phyloP scores from a whole-genome alignment of 2,329 filamentous ascomycete genomes.

The Ophiosphaerella herpotricha region DNA sequence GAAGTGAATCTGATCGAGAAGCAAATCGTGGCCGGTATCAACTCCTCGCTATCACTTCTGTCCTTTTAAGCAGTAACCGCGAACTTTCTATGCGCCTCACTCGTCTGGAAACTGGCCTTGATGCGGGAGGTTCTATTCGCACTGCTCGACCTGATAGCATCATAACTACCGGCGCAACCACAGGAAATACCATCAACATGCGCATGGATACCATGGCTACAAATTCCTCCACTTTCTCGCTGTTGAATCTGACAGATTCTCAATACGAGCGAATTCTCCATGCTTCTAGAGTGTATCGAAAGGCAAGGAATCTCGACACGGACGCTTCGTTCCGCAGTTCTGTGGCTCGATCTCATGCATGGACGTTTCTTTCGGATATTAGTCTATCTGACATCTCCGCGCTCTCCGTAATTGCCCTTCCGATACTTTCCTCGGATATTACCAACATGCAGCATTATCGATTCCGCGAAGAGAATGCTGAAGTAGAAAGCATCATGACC shows the following conservation, averaged over 20 bases:
- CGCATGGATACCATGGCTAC: background rate
- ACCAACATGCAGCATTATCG: slow-evolving; percentile 8
- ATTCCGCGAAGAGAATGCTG: background rate
- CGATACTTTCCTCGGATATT: slow-evolving; percentile 4
- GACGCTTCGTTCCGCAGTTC: slow-evolving; percentile 11
- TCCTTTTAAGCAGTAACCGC: slow-evolving; percentile 2
- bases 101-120: background rate
- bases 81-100: slow-evolving; percentile 3
- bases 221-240: background rate
- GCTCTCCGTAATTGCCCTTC: slow-evolving; percentile 16
- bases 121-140: background rate
- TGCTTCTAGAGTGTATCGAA: slow-evolving; percentile 13
- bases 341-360: slow-evolving; percentile 7
- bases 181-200: background rate
- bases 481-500: no score
- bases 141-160: background rate
- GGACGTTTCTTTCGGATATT: slow-evolving; percentile 12
- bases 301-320: background rate
- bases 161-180: background rate
- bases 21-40: background rate
- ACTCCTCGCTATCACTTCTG: background rate
- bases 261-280: slow-evolving; percentile 10
- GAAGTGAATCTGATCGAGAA: slow-evolving; percentile 8
- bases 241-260: background rate
- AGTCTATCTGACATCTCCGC: slow-evolving; percentile 15